phyloP scores from a whole-genome alignment of 2,329 filamentous ascomycete species.

The Microsporum canis region DNA sequence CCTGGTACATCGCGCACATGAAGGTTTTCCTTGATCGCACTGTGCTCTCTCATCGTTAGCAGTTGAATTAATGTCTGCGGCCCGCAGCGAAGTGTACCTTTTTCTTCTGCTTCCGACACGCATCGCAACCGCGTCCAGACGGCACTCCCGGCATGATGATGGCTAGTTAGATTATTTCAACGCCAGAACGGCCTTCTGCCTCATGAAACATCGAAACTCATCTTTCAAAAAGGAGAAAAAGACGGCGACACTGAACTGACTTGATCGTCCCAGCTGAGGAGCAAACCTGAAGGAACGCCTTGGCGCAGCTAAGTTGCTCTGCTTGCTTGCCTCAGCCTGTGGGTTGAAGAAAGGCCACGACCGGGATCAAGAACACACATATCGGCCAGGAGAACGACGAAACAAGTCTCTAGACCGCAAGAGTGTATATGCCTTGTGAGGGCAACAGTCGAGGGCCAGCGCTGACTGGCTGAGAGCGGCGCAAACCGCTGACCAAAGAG shows the following conservation, averaged over 20 bases:
- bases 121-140: slow-evolving; percentile 41
- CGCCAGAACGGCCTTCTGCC: background rate
- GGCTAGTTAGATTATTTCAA: background rate
- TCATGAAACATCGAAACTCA: background rate
- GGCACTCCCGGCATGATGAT: slow-evolving; percentile 42
- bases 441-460: background rate
- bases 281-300: background rate
- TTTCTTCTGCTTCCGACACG: slow-evolving; percentile 44
- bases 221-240: background rate
- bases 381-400: background rate
- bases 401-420: background rate
- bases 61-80: background rate
- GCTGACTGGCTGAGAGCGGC: background rate
- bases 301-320: background rate
- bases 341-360: background rate
- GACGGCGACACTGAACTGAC: background rate
- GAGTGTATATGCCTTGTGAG: background rate
- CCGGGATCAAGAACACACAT: background rate
- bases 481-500: background rate
- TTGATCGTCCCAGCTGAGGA: background rate
- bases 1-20: slow-evolving; percentile 39
- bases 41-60: slow-evolving; percentile 16
- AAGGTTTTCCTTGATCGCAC: slow-evolving; percentile 39
- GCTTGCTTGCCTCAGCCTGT: background rate
- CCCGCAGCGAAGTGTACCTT: slow-evolving; percentile 29